These are phyloP conservation scores for Podospora didyma DNA, from an alignment of 495 filamentous ascomycete genomes.

Conservation along the genomic window DNA sequence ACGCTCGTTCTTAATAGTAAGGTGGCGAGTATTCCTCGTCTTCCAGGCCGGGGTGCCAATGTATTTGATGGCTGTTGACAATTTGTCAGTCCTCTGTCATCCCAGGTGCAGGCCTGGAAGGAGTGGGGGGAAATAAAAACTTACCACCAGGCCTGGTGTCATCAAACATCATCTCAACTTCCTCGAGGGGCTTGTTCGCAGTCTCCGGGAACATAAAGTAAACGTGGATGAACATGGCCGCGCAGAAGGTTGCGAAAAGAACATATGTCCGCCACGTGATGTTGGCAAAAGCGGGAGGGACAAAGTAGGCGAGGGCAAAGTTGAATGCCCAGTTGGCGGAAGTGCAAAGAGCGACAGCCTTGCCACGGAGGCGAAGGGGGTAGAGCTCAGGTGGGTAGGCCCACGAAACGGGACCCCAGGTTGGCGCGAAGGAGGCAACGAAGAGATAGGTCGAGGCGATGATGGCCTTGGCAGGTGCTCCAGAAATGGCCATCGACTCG, in stretches of 20 bases:
- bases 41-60: slow-evolving; percentile 70
- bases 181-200: slow-evolving; percentile 75
- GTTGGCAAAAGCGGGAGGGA: slow-evolving; percentile 68
- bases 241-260: slow-evolving; percentile 73
- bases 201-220: slow-evolving; percentile 84
- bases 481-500: slow-evolving; percentile 48
- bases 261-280: slow-evolving; percentile 74
- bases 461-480: slow-evolving; percentile 61
- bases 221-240: slow-evolving; percentile 67
- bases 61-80: slow-evolving; percentile 48
- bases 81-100: slow-evolving; percentile 10
- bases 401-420: slow-evolving; percentile 70
- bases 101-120: not conserved
- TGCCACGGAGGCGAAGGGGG: slow-evolving; percentile 67
- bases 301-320: slow-evolving; percentile 75
- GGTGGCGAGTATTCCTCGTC: slow-evolving; percentile 42
- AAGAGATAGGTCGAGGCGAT: slow-evolving; percentile 79
- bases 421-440: slow-evolving; percentile 70
- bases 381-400: slow-evolving; percentile 75
- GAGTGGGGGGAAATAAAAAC: not conserved
- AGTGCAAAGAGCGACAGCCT: slow-evolving; percentile 69
- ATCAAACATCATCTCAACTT: slow-evolving; percentile 69
- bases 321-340: slow-evolving; percentile 77
- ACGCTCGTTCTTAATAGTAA: slow-evolving; percentile 28
- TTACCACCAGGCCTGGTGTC: slow-evolving; percentile 26